Base-by-base conservation (phyloP, 1,139 yeast species). In the Pneumocystis murina region DNA sequence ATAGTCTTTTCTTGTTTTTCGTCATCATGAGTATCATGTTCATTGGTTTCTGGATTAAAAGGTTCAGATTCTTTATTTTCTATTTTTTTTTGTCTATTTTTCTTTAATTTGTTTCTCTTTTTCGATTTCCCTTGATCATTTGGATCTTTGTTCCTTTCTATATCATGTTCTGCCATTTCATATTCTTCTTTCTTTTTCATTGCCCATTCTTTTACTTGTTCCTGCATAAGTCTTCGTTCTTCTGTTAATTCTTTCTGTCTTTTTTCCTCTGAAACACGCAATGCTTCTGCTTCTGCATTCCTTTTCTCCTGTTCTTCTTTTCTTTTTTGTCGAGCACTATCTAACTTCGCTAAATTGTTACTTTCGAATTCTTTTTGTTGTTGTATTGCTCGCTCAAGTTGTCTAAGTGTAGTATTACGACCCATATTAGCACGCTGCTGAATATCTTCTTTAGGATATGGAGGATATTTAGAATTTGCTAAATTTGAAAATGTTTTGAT, bases 401-500 rank as follows among this genome's bases (percentile, higher is more conserved):
- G 86, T 66, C 82, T 83, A 67, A 82, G 78, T 71, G 91, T 79
- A 0, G 96, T 87, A 65, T 84, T 83, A 58, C 84, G 80, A 70
- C 96, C 97, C 80, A 89, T 82, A 68, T 82, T 82, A 20, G 94
- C 94, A 75, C 97, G 84, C 66, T 89, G 86, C 71, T 84, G 85
- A 69, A 94, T 78, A 67, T 91, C 97, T 30, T 83, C 82, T 61
- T 83, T 82, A 16, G 94, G 85, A 75, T 84, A 86, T 64, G 96
- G 91, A 30, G 94, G 83, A 70, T 82, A 77, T 65, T 78, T 77
- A 60, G 78, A 81, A 12, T 80, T 82, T 0, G 89, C 80, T 68
- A 92, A 78, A 64, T 80, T 82, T 62, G 80, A 82, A 71, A 94
- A 79, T 1, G 80, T 74, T 12, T 73, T 75, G 66, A 90, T 82